Conservation (phyloP, 139 green algal genomes). For the Zygnema circumcarinatum region DNA sequence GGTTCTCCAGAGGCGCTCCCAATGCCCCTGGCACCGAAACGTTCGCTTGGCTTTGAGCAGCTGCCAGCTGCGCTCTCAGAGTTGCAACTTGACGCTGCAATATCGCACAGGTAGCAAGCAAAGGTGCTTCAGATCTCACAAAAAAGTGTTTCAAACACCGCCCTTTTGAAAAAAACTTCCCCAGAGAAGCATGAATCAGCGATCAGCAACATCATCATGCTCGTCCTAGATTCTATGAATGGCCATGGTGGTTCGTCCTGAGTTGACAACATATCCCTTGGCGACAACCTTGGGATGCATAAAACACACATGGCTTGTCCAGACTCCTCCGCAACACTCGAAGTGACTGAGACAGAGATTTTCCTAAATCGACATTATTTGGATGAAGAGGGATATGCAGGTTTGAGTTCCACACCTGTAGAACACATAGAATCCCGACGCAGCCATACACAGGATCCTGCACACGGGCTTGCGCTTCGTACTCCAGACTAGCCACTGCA, state of each 20-base stretch:
- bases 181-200: neutral
- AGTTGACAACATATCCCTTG: too few relatives aligned
- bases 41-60: slow-evolving; percentile 14
- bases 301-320: too few relatives aligned
- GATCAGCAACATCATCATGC: too few relatives aligned
- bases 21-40: neutral
- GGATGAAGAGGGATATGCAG: too few relatives aligned
- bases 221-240: too few relatives aligned
- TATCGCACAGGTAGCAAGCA: neutral
- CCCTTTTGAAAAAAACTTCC: neutral
- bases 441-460: slow-evolving; percentile 60
- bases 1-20: neutral
- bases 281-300: too few relatives aligned
- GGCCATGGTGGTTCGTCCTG: too few relatives aligned
- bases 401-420: slow-evolving; percentile 52
- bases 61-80: slow-evolving; percentile 28
- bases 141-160: neutral
- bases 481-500: slow-evolving; percentile 54
- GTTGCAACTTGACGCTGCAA: slow-evolving; percentile 39
- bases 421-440: slow-evolving; percentile 49
- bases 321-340: too few relatives aligned
- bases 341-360: too few relatives aligned
- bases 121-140: neutral
- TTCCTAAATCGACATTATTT: too few relatives aligned
- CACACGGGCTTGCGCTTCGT: slow-evolving; percentile 49